Evolutionary conservation across 2,329 filamentous ascomycete species (phyloP), one percentile per base, ranked within the genome.

Genomic region (Neofusicoccum laricinum): DNA sequence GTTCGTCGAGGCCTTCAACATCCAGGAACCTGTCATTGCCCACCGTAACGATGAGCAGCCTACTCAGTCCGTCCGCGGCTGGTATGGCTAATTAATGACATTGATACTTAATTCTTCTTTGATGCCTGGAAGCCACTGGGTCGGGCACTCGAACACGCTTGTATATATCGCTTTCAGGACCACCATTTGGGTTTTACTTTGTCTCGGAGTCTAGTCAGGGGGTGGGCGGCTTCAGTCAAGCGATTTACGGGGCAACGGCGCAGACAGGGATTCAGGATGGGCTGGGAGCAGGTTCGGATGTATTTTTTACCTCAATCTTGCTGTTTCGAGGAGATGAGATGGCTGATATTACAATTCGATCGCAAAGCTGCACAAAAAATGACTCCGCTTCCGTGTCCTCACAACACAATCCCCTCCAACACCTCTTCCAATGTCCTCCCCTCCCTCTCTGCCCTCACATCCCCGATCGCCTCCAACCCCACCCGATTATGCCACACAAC

Each of bases 11-110:
- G 86, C 86, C 0, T 96, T 93, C 71, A 81, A 89, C 30, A 92
- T 98, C 68, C 84, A 80, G n/a, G 83, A 92, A 68, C 83, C 91
- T 1, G 89, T 97, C 77, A 98, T 99, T 67, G 85, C 88, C n/a
- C 90, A 97, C 75, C 86, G 95, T 15, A 80, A 85, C 67, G 88
- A 92, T 67, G 80, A 85, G 64, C 76, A 76, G 6, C 76, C 75
- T 34, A 75, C 80, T 32, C 82, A 82, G 1, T 86, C 84, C 2
- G 82, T 83, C 12, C 78, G 82, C 40, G 86, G 88, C 25, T 92
- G 90, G 90, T 90, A 91, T 72, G 85, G 82, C 68, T 90, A 25
- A 73, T 34, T 4, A n/a, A 7, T 5, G 21, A 32, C 30, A 30
- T 15, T 34, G 11, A 21, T 8, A 17, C 15, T 36, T 12, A 30